These are phyloP conservation scores for Penicillium aurantiogriseum DNA, from an alignment of 2,329 filamentous ascomycete species.

Conservation along the genomic window DNA sequence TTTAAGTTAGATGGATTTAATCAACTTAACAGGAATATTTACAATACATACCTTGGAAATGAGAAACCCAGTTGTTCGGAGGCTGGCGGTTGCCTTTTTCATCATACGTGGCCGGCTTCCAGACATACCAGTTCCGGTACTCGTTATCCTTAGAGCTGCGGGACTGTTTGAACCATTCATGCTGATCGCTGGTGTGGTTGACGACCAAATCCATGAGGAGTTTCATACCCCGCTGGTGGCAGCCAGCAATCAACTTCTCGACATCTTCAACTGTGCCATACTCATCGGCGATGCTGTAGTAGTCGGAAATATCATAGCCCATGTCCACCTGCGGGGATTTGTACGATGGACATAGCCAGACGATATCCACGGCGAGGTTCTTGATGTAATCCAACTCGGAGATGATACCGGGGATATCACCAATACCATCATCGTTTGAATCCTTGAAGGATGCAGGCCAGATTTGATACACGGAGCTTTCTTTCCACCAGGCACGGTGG, in stretches of 20 bases:
- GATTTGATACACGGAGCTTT: slow-evolving; percentile 58
- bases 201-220: slow-evolving; percentile 74
- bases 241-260: slow-evolving; percentile 59
- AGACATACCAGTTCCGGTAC: slow-evolving; percentile 69
- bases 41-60: slow-evolving; percentile 34
- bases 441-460: slow-evolving; percentile 60
- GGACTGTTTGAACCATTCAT: slow-evolving; percentile 69
- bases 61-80: slow-evolving; percentile 71
- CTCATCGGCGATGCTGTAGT: slow-evolving; percentile 62
- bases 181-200: slow-evolving; percentile 72
- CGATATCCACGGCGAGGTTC: slow-evolving; percentile 60
- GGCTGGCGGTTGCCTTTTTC: slow-evolving; percentile 61
- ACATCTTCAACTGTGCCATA: slow-evolving; percentile 68
- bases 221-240: slow-evolving; percentile 64
- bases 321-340: slow-evolving; percentile 56
- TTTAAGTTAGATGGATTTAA: slow-evolving; percentile 25
- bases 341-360: slow-evolving; percentile 56
- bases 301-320: slow-evolving; percentile 59
- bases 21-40: rapidly evolving
- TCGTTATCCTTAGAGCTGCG: slow-evolving; percentile 59
- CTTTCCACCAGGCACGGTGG: slow-evolving; percentile 56
- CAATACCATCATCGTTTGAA: slow-evolving; percentile 54
- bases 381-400: slow-evolving; percentile 64
- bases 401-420: slow-evolving; percentile 64
- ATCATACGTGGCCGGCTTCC: slow-evolving; percentile 53